phyloP scores from a whole-genome alignment of 1,284 basidiomycete genomes.

The Ganoderma multipileum region DNA sequence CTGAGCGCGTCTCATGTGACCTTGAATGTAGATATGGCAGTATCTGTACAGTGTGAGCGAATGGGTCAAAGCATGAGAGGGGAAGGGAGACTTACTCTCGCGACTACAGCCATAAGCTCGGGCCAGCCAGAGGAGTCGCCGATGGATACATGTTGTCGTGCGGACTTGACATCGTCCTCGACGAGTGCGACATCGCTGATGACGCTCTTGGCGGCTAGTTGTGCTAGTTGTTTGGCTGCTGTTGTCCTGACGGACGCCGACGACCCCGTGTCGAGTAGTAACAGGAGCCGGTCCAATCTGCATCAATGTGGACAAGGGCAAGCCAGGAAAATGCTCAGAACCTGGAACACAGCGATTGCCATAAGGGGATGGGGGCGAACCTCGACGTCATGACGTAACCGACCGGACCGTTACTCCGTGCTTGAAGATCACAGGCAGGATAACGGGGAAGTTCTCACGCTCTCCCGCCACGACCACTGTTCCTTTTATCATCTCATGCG shows the following conservation, averaged over 20 bases:
- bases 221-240: conserved; percentile 92
- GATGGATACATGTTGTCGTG: conserved; percentile 61
- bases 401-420: conserved; percentile 50
- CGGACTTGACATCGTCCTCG: conserved; percentile 77
- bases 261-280: conserved; percentile 90
- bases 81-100: conserved; percentile 60
- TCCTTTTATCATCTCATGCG: conserved; percentile 47
- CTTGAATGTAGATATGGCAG: conserved; percentile 89
- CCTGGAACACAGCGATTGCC: conserved; percentile 32
- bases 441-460: conserved; percentile 50
- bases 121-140: conserved; percentile 78
- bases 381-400: conserved; percentile 71
- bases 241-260: conserved; percentile 86
- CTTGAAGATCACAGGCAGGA: conserved; percentile 40
- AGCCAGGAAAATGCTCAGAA: neutral
- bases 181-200: conserved; percentile 81
- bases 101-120: conserved; percentile 84
- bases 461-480: conserved; percentile 41
- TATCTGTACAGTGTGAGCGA: conserved; percentile 56
- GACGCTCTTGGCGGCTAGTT: conserved; percentile 85
- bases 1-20: conserved; percentile 85
- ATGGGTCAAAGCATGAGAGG: neutral
- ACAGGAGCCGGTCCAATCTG: conserved; percentile 92
- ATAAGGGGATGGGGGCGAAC: conserved; percentile 44
- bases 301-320: neutral